Percentiles rank a stretch among this genome's conserved stretches.
phyloP scores from a whole-genome alignment of 805 yeast genomes.

The Teunomyces barrocoloradensis region DNA sequence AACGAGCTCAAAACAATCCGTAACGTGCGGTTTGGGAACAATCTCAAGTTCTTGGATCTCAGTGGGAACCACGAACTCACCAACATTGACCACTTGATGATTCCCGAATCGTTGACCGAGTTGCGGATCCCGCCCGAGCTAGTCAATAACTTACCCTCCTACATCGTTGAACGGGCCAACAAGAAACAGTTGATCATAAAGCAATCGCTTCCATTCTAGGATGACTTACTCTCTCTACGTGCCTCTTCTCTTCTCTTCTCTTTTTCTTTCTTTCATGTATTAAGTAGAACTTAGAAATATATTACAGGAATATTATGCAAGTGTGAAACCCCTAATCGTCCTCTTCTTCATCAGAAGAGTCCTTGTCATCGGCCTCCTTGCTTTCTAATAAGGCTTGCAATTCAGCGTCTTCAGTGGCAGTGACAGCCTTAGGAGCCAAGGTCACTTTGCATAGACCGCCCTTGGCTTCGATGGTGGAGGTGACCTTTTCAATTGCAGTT shows the following conservation, averaged over 20 bases:
- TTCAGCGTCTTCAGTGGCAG: slow-evolving; percentile 98
- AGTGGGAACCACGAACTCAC: slow-evolving; percentile 42
- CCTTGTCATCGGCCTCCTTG: slow-evolving; percentile 84
- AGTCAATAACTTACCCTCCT: slow-evolving; percentile 33
- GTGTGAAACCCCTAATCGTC: slow-evolving; percentile 21
- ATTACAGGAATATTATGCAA: slow-evolving; percentile 12
- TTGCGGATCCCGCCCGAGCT: slow-evolving; percentile 35
- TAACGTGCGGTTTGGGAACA: slow-evolving; percentile 35
- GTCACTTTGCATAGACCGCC: slow-evolving; percentile 91
- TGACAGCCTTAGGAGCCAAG: slow-evolving; percentile 98
- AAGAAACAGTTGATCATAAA: slow-evolving; percentile 27
- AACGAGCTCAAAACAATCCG: slow-evolving; percentile 38
- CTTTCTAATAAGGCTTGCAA: slow-evolving; percentile 92
- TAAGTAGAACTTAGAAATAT: slow-evolving; percentile 13
- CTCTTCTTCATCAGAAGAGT: slow-evolving; percentile 78
- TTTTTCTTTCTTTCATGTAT: slow-evolving; percentile 4
- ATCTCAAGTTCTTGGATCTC: slow-evolving; percentile 33
- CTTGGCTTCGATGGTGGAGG: slow-evolving; percentile 61
- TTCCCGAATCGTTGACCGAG: slow-evolving; percentile 40
- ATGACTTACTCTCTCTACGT: background rate
- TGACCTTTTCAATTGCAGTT: slow-evolving; percentile 75
- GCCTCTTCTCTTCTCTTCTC: background rate
- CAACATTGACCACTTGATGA: slow-evolving; percentile 33
- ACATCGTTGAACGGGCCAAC: slow-evolving; percentile 41
- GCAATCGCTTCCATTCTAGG: slow-evolving; percentile 24